Percentiles rank a stretch among this genome's conserved stretches.
Evolutionary conservation across 208 protist genomes (phyloP).

Genomic region (Crithidia brevicula): DNA sequence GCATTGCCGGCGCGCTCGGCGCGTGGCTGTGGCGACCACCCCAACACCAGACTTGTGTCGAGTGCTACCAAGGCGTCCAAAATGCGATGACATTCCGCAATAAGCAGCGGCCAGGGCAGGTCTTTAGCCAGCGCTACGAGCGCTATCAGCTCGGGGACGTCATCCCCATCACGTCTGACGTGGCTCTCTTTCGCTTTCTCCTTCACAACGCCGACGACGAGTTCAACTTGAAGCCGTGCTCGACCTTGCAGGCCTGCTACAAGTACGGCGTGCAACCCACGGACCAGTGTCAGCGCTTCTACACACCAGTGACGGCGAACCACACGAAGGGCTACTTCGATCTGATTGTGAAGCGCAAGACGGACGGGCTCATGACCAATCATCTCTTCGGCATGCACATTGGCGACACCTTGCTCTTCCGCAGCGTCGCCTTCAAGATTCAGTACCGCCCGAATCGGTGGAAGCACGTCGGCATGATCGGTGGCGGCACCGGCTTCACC

Average conservation of each 20-base stretch:
- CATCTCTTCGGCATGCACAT: conserved; percentile 91
- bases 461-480: conserved; percentile 93
- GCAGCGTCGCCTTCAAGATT: conserved; percentile 82
- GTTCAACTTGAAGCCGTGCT: conserved; percentile 88
- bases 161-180: conserved; percentile 87
- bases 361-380: conserved; percentile 79
- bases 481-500: conserved; percentile 94
- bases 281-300: conserved; percentile 89
- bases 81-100: conserved; percentile 75
- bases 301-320: conserved; percentile 90
- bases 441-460: conserved; percentile 87
- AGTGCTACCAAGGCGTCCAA: conserved; percentile 82
- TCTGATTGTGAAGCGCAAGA: conserved; percentile 87
- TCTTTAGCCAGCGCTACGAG: conserved; percentile 86
- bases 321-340: conserved; percentile 90
- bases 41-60: conserved; percentile 4
- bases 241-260: conserved; percentile 89
- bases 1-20: conserved; percentile 29
- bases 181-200: conserved; percentile 89
- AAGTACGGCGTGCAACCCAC: conserved; percentile 86
- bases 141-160: conserved; percentile 84
- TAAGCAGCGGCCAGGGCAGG: conserved; percentile 45
- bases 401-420: conserved; percentile 85
- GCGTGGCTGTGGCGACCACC: conserved; percentile 34
- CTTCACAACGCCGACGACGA: conserved; percentile 71